phyloP scores from a whole-genome alignment of 148 eudicot species.

The Diospyros lotus region DNA sequence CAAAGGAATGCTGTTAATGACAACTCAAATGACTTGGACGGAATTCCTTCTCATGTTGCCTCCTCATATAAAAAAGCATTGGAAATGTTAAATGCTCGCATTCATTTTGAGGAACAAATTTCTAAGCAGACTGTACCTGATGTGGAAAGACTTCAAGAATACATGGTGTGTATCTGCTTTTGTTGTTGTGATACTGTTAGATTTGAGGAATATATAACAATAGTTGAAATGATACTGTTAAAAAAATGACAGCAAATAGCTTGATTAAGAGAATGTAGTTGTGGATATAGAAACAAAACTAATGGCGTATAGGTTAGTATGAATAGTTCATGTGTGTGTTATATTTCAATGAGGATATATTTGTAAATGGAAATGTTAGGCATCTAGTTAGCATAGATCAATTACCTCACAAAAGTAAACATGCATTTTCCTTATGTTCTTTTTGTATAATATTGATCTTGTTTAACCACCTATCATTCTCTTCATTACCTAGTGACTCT shows the following conservation, averaged over 20 bases:
- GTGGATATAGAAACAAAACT: not conserved
- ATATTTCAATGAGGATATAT: too few species aligned
- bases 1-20: slow-evolving; percentile 52
- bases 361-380: too few species aligned
- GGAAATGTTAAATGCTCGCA: slow-evolving; percentile 68
- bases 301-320: not conserved
- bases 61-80: slow-evolving; percentile 73
- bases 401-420: too few species aligned
- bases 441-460: too few species aligned
- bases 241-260: not conserved
- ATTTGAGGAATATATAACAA: not conserved
- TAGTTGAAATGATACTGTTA: not conserved
- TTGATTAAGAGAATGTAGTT: not conserved
- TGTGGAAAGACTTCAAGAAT: slow-evolving; percentile 61
- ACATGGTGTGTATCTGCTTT: slow-evolving; percentile 45
- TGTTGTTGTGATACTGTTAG: not conserved
- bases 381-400: too few species aligned
- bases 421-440: too few species aligned
- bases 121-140: slow-evolving; percentile 49
- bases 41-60: slow-evolving; percentile 57
- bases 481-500: too few species aligned
- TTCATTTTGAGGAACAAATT: slow-evolving; percentile 62
- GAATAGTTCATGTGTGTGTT: too few species aligned
- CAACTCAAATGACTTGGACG: slow-evolving; percentile 46
- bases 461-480: too few species aligned